phyloP scores from a whole-genome alignment of 441 rosid genomes.

The Adansonia rubrostipa region DNA sequence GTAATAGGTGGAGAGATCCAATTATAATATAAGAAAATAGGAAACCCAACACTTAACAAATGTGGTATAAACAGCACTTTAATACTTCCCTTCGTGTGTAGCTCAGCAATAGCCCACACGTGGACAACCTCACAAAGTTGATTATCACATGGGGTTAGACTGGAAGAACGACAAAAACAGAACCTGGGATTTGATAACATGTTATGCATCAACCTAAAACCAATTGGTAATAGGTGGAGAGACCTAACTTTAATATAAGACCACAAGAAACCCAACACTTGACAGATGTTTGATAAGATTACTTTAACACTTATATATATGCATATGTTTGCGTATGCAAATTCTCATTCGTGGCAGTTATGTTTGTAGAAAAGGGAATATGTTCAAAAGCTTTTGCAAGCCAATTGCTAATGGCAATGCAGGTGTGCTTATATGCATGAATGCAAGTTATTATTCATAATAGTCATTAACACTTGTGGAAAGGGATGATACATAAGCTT shows the following conservation, averaged over 20 bases:
- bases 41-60: neutral
- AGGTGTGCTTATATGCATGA: neutral
- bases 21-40: neutral
- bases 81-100: neutral
- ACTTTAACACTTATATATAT: neutral
- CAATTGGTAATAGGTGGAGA: neutral
- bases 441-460: constrained; percentile 6
- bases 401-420: constrained; percentile 1
- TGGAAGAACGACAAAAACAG: neutral
- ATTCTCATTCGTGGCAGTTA: neutral
- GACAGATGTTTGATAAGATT: neutral
- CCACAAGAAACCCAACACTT: neutral
- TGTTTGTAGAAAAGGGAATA: neutral
- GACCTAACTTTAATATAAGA: neutral
- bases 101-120: neutral
- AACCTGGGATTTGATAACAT: neutral
- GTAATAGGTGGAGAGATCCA: neutral
- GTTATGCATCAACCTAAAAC: neutral
- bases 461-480: neutral
- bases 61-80: neutral
- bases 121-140: neutral
- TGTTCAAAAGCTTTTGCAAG: neutral
- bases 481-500: neutral
- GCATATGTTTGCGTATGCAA: neutral
- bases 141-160: neutral